Evolutionary conservation across 495 filamentous ascomycete species (phyloP), one percentile per base, ranked within the genome.

Genomic region (Aspergillus saccharolyticus): DNA sequence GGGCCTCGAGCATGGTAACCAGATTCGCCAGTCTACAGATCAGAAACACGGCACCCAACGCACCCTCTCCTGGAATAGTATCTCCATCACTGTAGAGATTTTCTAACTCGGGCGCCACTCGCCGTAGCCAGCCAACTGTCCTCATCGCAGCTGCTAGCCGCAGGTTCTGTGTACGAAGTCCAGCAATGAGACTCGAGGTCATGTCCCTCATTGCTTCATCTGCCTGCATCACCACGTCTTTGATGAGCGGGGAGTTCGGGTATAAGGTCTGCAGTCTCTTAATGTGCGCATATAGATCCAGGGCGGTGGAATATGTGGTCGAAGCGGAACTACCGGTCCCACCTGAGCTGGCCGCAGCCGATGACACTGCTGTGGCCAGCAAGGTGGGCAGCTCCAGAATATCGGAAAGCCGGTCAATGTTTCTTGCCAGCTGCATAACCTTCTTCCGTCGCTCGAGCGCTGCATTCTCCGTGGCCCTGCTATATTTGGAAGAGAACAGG

Each of bases 281-380:
- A 69, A 97, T 96, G 72, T 97, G 95, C n/a, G 88, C 85, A 67
- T 96, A 86, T 4, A 97, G 77, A 64, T 99, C 95, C 45, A 99
- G 78, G 1, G 93, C 93, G 0, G 90, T 89, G 2, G 93, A 88
- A 72, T 96, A 96, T 59, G 89, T 94, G 15, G 85, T 83, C n/a
- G 83, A 85, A 14, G 76, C 68, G 5, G 73, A 69, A 3, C 78
- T 68, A 0, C 77, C 71, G 9, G 77, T 61, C 6, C 73, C 67
- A 24, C 74, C 73, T 1, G 77, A 75, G 60, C 66, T 74, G 39
- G 76, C 76, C 12, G 82, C 74, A 6, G 82, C 78, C 0, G 84
- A 81, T 16, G 85, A 82, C 20, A 93, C 88, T 20, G 88, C 79
- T 15, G 88, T 85, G 5, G 88, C 85, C 2, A 99, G 84, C 33